A percentile compares a stretch with the other conserved stretches of the same genome.
Evolutionary conservation across 2,329 filamentous ascomycete species (phyloP).

Genomic region (Trichoderma guizhouense): DNA sequence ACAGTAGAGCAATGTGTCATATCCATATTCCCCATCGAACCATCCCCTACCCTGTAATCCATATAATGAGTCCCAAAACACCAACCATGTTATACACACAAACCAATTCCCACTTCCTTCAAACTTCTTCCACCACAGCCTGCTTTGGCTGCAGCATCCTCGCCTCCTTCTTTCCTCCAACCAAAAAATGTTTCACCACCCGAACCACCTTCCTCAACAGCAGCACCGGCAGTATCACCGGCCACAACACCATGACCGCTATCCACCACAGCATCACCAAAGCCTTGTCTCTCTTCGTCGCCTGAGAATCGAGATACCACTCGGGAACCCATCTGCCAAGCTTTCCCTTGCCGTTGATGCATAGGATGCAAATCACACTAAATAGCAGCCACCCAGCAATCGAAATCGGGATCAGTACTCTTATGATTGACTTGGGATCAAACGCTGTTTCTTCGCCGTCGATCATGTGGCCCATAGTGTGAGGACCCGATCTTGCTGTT

Average conservation of each 20-base stretch:
- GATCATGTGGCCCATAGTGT: not conserved
- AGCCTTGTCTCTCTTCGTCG: slow-evolving; percentile 22
- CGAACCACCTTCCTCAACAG: not conserved
- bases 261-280: slow-evolving; percentile 30
- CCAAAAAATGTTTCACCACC: not conserved
- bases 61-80: not conserved
- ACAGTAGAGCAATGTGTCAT: not conserved
- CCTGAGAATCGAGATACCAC: slow-evolving; percentile 32
- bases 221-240: slow-evolving; percentile 64
- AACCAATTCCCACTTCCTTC: not conserved
- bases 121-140: not conserved
- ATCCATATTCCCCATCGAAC: not conserved
- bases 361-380: slow-evolving; percentile 32
- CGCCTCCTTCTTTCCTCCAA: not conserved
- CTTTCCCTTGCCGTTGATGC: slow-evolving; percentile 30
- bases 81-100: not conserved
- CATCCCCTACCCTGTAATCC: not conserved
- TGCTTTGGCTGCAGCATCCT: not conserved
- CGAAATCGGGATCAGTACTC: slow-evolving; percentile 28
- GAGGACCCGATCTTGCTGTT: not conserved
- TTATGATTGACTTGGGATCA: slow-evolving; percentile 15
- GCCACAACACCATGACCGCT: slow-evolving; percentile 35
- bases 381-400: slow-evolving; percentile 31
- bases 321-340: slow-evolving; percentile 33
- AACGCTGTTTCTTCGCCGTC: not conserved